Evolutionary conservation across 164 flowering plant genomes (phyloP).

Genomic region (Dillenia turbinata): DNA sequence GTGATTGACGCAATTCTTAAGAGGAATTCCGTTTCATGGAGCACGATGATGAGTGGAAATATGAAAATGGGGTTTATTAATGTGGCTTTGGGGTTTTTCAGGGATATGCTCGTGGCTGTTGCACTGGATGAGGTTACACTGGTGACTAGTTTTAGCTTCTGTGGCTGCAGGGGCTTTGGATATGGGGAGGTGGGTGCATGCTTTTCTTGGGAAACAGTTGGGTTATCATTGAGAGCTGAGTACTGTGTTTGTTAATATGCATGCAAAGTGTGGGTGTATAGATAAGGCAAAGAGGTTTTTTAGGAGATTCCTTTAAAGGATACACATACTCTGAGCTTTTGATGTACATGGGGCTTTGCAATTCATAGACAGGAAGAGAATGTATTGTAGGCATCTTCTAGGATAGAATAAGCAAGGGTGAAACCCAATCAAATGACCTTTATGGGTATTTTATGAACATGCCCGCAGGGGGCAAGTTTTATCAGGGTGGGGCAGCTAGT

Average conservation of each 20-base stretch:
- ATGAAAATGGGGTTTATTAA: conserved; percentile 31
- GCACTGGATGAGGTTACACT: conserved; percentile 41
- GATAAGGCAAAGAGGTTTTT: conserved; percentile 35
- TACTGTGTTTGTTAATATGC: conserved; percentile 48
- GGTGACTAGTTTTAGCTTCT: conserved; percentile 43
- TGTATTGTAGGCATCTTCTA: too few species aligned
- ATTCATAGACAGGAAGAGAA: too few species aligned
- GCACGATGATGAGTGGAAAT: conserved; percentile 44
- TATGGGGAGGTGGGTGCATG: conserved; percentile 45
- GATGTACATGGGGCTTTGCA: too few species aligned
- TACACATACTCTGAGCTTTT: conserved; percentile 39
- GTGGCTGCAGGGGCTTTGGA: conserved; percentile 40
- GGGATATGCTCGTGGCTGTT: conserved; percentile 39
- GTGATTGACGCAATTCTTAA: conserved; percentile 46
- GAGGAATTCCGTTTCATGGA: conserved; percentile 38
- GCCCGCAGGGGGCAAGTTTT: too few species aligned
- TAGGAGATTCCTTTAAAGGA: conserved; percentile 35
- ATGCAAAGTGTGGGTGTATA: conserved; percentile 45
- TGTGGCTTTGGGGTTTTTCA: conserved; percentile 35
- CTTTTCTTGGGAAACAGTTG: conserved; percentile 23
- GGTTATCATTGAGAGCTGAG: conserved; percentile 35
- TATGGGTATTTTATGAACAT: too few species aligned
- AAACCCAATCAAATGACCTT: too few species aligned
- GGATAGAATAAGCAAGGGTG: too few species aligned
- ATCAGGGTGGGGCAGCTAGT: too few species aligned